Conservation (phyloP, 345 rosid species). For the Dimocarpus longan region DNA sequence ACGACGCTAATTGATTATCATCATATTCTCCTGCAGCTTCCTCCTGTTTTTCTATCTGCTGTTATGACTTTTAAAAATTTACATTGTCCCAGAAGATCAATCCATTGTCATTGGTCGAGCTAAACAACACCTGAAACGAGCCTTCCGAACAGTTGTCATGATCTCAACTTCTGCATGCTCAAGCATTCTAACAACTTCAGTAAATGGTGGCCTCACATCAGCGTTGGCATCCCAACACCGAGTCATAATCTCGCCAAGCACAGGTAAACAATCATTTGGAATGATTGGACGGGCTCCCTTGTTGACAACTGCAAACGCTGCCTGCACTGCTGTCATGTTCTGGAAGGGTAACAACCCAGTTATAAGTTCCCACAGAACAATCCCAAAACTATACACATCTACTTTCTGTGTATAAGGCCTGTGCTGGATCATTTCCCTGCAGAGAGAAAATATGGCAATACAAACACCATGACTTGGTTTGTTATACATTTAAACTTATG, state of each 20-base stretch:
- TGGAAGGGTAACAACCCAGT: slow-evolving; percentile 46
- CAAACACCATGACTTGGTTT: background rate
- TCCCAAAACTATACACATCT: slow-evolving; percentile 55
- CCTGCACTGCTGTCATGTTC: slow-evolving; percentile 53
- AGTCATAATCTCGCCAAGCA: slow-evolving; percentile 42
- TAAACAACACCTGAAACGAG: slow-evolving; percentile 52
- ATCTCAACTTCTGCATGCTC: slow-evolving; percentile 41
- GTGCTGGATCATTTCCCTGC: slow-evolving; percentile 54
- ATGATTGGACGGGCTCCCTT: slow-evolving; percentile 42
- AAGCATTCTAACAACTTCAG: slow-evolving; percentile 40
- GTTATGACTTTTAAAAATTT: slow-evolving; percentile 11
- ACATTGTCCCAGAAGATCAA: slow-evolving; percentile 20
- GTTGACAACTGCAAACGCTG: slow-evolving; percentile 51
- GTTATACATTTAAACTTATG: background rate
- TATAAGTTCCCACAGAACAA: slow-evolving; percentile 52
- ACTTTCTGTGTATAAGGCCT: slow-evolving; percentile 50
- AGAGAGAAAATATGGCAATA: background rate
- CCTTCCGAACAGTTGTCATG: slow-evolving; percentile 45
- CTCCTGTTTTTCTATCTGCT: background rate
- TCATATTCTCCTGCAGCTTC: slow-evolving; percentile 3
- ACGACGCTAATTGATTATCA: background rate
- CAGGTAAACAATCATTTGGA: slow-evolving; percentile 39
- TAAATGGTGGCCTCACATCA: slow-evolving; percentile 41
- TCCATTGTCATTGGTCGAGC: slow-evolving; percentile 44
- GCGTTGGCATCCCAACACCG: slow-evolving; percentile 50